These are phyloP conservation scores for Talaromyces adpressus DNA, from an alignment of 495 filamentous ascomycete species.

Conservation along the genomic window DNA sequence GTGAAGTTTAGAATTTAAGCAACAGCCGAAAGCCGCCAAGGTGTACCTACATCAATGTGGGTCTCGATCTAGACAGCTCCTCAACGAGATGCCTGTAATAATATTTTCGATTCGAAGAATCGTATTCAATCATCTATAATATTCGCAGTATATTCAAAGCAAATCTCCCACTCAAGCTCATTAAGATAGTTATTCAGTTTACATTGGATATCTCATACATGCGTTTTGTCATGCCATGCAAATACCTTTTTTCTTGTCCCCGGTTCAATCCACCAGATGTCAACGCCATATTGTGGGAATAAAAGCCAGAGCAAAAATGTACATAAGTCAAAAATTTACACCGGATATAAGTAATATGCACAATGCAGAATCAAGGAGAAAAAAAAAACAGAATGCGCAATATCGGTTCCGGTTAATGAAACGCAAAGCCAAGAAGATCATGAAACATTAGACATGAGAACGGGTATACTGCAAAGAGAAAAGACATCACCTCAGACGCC, in stretches of 20 bases:
- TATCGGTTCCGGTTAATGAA: neutral
- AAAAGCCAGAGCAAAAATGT: neutral
- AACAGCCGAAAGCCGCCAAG: neutral
- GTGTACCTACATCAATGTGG: neutral
- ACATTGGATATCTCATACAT: neutral
- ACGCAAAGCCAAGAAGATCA: neutral
- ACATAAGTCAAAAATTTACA: neutral
- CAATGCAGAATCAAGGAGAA: neutral
- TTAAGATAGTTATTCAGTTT: neutral
- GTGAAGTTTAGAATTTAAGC: neutral
- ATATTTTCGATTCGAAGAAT: neutral
- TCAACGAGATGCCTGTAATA: neutral
- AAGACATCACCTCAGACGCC: constrained; percentile 8
- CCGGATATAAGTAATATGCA: neutral
- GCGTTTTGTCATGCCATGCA: neutral
- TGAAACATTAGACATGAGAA: neutral
- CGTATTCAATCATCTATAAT: neutral
- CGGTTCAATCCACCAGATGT: neutral
- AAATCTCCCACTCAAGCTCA: neutral
- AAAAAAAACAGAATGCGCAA: neutral
- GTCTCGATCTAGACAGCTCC: neutral
- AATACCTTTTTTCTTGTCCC: neutral
- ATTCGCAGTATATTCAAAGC: neutral
- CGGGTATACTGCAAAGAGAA: neutral
- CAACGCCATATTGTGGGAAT: neutral